Conservation (phyloP, 1,284 basidiomycete genomes). For the Agaricales sp. region DNA sequence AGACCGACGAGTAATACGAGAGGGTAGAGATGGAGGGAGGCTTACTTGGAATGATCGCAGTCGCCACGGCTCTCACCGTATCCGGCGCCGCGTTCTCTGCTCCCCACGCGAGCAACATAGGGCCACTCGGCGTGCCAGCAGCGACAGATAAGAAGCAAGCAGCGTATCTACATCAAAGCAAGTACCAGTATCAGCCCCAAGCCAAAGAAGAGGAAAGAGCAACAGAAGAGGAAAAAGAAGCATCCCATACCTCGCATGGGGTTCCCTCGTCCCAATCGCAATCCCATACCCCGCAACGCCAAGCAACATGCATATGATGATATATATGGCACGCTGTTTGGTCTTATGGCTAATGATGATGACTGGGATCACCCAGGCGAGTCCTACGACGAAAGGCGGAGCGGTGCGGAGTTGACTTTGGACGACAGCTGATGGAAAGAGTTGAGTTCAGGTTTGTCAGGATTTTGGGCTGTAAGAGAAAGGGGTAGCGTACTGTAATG, state of each 20-base stretch:
- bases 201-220: not conserved
- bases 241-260: slow-evolving; percentile 25
- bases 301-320: slow-evolving; percentile 21
- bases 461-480: not conserved
- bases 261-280: slow-evolving; percentile 24
- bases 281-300: slow-evolving; percentile 28
- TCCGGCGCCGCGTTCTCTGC: slow-evolving; percentile 32
- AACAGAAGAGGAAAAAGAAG: too few relatives aligned
- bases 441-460: not conserved
- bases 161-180: slow-evolving; percentile 20
- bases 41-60: slow-evolving; percentile 26
- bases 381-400: slow-evolving; percentile 26
- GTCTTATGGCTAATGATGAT: slow-evolving; percentile 22
- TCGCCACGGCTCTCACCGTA: slow-evolving; percentile 28
- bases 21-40: not conserved
- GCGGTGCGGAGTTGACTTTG: slow-evolving; percentile 30
- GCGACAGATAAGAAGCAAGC: slow-evolving; percentile 28
- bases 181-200: too few relatives aligned
- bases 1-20: not conserved
- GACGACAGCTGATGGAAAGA: slow-evolving; percentile 20
- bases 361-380: slow-evolving; percentile 22
- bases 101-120: slow-evolving; percentile 28
- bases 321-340: slow-evolving; percentile 20
- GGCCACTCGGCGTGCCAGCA: slow-evolving; percentile 23
- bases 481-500: slow-evolving; percentile 18